Percentiles rank a stretch among this genome's conserved stretches.
Evolutionary conservation across 2,329 filamentous ascomycete species (phyloP).

Genomic region (Alternaria longipes): DNA sequence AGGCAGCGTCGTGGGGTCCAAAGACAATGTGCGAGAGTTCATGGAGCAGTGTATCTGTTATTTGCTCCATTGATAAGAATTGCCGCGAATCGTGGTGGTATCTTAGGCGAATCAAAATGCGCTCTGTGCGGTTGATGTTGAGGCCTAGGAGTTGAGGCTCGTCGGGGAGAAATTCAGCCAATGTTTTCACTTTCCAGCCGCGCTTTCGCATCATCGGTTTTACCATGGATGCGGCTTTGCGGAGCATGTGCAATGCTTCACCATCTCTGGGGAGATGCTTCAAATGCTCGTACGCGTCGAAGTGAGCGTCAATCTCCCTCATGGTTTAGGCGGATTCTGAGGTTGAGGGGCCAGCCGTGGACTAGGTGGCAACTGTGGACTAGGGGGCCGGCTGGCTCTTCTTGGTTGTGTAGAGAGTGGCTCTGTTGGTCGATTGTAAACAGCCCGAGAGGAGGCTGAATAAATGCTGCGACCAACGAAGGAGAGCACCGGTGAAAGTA

Average conservation of each 20-base stretch:
- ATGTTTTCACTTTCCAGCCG: constrained; percentile 78
- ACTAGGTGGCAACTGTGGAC: not conserved
- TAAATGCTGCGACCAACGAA: not conserved
- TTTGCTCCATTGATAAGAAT: constrained; percentile 81
- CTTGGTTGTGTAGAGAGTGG: not conserved
- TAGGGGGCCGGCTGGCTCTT: not conserved
- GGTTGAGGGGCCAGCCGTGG: not conserved
- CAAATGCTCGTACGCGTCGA: constrained; percentile 61
- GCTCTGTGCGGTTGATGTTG: constrained; percentile 78
- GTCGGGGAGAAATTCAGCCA: constrained; percentile 86
- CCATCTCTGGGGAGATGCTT: constrained; percentile 55
- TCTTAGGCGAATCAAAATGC: constrained; percentile 83
- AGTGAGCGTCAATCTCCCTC: constrained; percentile 59
- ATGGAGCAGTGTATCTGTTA: constrained; percentile 92
- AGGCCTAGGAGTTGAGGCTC: constrained; percentile 77
- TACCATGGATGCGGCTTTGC: constrained; percentile 84
- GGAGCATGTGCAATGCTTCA: constrained; percentile 68
- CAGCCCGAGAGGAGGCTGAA: not conserved
- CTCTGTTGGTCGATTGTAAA: not conserved
- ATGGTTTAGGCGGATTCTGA: constrained; percentile 30
- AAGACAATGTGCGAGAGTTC: constrained; percentile 89
- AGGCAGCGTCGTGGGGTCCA: constrained; percentile 82
- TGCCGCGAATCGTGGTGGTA: constrained; percentile 76
- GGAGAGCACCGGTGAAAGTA: constrained; percentile 3
- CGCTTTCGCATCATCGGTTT: constrained; percentile 94